A percentile compares a stretch with the other conserved stretches of the same genome.
These are phyloP conservation scores for Saccharomyces hybrid DNA, from an alignment of 1,139 yeast species.

Conservation along the genomic window DNA sequence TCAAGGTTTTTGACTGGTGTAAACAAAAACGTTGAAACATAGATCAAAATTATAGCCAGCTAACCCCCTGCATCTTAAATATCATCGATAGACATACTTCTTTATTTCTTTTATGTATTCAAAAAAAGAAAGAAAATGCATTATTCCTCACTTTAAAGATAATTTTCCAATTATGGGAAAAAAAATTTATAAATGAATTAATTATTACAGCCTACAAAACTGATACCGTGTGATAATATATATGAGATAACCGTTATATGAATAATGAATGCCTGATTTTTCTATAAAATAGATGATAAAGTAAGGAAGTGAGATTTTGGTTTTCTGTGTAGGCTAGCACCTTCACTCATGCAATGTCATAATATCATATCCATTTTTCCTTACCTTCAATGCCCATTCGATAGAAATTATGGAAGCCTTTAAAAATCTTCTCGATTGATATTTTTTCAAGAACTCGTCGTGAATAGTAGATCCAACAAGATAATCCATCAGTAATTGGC, in stretches of 20 bases:
- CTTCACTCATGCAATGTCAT: constrained; percentile 32
- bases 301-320: not conserved
- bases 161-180: not conserved
- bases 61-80: constrained; percentile 10
- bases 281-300: not conserved
- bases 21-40: constrained; percentile 7
- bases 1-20: constrained; percentile 16
- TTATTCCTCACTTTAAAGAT: not conserved
- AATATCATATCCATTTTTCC: constrained; percentile 33
- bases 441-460: constrained; percentile 85
- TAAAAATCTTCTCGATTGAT: constrained; percentile 80
- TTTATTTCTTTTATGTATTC: not conserved
- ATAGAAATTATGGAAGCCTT: constrained; percentile 80
- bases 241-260: not conserved
- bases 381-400: constrained; percentile 66
- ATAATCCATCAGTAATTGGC: constrained; percentile 65
- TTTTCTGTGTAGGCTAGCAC: not conserved
- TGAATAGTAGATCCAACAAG: constrained; percentile 72
- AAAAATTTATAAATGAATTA: not conserved
- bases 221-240: not conserved
- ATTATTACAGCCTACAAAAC: not conserved
- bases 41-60: constrained; percentile 24
- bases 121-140: not conserved
- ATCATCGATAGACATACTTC: not conserved
- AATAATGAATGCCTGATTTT: not conserved